Base-by-base conservation (phyloP, 495 filamentous ascomycete species). In the Annulohypoxylon moriforme region DNA sequence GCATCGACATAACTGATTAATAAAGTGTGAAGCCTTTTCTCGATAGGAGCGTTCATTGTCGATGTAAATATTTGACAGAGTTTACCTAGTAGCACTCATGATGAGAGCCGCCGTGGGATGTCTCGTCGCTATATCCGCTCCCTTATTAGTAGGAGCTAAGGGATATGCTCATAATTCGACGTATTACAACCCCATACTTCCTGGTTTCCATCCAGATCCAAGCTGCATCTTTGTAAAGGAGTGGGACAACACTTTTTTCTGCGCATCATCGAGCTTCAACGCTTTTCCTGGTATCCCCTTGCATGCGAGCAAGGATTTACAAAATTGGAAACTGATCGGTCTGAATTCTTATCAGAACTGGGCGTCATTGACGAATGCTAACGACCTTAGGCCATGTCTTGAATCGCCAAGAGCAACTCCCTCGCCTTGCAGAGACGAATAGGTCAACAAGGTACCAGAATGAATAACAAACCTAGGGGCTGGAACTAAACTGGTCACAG, bases 201-300 rank as follows among this genome's bases (percentile, higher is more conserved):
- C 85, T 0, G 86, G 86, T 20, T 88, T 86, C 69, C 82, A 86
- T 68, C 85, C 86, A 0, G 86, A 88, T 69, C 87, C 87, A 0
- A 84, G 80, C 64, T 87, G 85, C 66, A 85, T 87, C 29, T 84
- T 80, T 57, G 83, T 87, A 4, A 68, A 77, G 0, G 81, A 86
- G 27, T 80, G 78, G 64, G 77, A 85, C 50, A 68, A 83, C 22
- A 87, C 84, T 10, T 85, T 85, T 75, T 88, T 85, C 75, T 86
- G 84, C 60, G 84, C 83, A 5, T 81, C 80, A 2, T 87, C 85
- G 10, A 84, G 80, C 72, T 88, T 89, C 77, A 84, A 84, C 46
- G 79, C 81, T 4, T 87, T 87, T 58, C 87, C 87, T 11, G 85
- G 82, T 0, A 82, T 88, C 34, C 85, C 85, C 2, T 78, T 88